Evolutionary conservation across 129 eudicot species (phyloP).

Genomic region (Pittosporum tobira): DNA sequence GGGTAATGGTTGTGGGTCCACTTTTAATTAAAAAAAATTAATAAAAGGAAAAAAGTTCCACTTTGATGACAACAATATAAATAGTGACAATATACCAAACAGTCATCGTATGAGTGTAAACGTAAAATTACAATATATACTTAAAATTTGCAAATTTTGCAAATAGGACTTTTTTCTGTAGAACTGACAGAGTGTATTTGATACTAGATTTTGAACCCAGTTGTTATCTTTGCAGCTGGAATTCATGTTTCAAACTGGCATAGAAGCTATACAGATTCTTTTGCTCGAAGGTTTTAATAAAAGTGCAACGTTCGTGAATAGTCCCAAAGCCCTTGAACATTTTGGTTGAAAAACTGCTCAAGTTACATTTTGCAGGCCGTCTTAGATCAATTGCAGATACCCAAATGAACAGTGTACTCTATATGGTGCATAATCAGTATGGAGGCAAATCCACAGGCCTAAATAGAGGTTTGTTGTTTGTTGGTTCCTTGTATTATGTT

Average conservation of each 20-base stretch:
- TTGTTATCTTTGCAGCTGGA: constrained; percentile 56
- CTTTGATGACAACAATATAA: no score
- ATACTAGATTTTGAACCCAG: neutral
- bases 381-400: neutral
- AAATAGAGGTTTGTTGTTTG: no score
- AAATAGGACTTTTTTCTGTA: no score
- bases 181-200: no score
- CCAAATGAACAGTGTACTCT: neutral
- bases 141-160: no score
- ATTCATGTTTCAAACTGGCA: constrained; percentile 62
- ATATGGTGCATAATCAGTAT: neutral
- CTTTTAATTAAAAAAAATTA: neutral
- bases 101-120: no score
- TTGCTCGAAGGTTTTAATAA: constrained; percentile 65
- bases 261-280: constrained; percentile 79
- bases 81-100: no score
- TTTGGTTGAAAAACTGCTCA: constrained; percentile 14
- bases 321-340: constrained; percentile 38
- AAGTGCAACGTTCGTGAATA: constrained; percentile 89
- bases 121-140: no score
- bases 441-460: no score
- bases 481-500: no score
- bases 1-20: no score
- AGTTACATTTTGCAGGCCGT: neutral
- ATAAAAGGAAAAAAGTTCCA: neutral